Evolutionary conservation across 2,329 filamentous ascomycete species (phyloP).

Genomic region (Bipolaris gigantea): DNA sequence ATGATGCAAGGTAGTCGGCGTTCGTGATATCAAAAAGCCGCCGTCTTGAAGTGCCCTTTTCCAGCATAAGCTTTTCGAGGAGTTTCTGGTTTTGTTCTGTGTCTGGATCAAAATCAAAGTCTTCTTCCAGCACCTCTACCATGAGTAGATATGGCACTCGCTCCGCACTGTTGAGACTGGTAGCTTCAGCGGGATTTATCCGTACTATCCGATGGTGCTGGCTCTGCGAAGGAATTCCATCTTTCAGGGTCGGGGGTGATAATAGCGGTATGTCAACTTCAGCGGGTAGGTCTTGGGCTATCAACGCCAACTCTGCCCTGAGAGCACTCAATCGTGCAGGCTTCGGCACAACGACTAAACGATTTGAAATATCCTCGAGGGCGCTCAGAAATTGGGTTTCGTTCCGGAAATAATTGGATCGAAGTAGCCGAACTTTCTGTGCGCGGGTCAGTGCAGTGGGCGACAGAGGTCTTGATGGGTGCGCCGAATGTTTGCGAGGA

Average conservation of each 20-base stretch:
- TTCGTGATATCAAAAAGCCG: slow-evolving; percentile 62
- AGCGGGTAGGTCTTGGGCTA: slow-evolving; percentile 77
- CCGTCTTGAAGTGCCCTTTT: slow-evolving; percentile 61
- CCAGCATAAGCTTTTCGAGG: slow-evolving; percentile 64
- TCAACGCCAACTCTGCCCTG: slow-evolving; percentile 76
- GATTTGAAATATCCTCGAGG: slow-evolving; percentile 80
- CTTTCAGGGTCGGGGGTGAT: slow-evolving; percentile 72
- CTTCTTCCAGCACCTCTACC: slow-evolving; percentile 79
- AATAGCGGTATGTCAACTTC: slow-evolving; percentile 84
- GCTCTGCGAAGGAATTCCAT: slow-evolving; percentile 74
- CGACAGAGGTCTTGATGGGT: slow-evolving; percentile 56
- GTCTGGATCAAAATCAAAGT: slow-evolving; percentile 80
- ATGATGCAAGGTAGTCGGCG: slow-evolving; percentile 54
- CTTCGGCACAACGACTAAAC: slow-evolving; percentile 80
- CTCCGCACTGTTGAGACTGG: slow-evolving; percentile 82
- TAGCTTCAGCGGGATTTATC: slow-evolving; percentile 80
- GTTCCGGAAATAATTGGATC: slow-evolving; percentile 81
- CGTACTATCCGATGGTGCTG: slow-evolving; percentile 81
- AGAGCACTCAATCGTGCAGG: slow-evolving; percentile 78
- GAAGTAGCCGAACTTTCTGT: slow-evolving; percentile 71
- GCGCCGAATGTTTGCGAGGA: slow-evolving; percentile 59
- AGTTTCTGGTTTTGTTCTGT: slow-evolving; percentile 72
- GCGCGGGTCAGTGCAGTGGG: slow-evolving; percentile 63
- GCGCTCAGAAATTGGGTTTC: slow-evolving; percentile 80
- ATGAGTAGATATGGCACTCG: slow-evolving; percentile 84